phyloP scores from a whole-genome alignment of 495 filamentous ascomycete genomes.

The Amphirosellinia nigrospora region DNA sequence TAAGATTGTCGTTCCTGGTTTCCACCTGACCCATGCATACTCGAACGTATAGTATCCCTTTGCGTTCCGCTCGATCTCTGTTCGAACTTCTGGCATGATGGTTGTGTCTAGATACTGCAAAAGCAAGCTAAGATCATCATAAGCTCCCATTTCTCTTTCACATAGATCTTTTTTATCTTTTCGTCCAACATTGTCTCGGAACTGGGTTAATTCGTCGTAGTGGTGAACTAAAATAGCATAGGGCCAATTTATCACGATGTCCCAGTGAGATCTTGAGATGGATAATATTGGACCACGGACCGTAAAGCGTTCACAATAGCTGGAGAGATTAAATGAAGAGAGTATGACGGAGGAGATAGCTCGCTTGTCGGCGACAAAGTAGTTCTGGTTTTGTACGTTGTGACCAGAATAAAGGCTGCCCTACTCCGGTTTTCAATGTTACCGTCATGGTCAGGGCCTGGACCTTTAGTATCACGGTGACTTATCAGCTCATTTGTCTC shows the following conservation, averaged over 20 bases:
- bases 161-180: neutral
- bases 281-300: conserved; percentile 27
- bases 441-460: neutral
- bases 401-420: neutral
- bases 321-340: neutral
- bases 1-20: neutral
- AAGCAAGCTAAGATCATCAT: neutral
- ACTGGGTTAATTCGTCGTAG: conserved; percentile 21
- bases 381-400: neutral
- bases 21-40: neutral
- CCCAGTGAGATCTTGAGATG: conserved; percentile 18
- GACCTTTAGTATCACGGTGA: neutral
- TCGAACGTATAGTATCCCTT: conserved; percentile 2
- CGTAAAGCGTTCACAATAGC: conserved; percentile 26
- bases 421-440: no score
- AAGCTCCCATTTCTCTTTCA: neutral
- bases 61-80: neutral
- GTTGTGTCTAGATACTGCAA: neutral
- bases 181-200: neutral
- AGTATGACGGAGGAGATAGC: conserved; percentile 1
- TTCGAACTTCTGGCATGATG: neutral
- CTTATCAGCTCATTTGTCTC: neutral
- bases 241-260: conserved; percentile 27
- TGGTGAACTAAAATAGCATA: conserved; percentile 28
- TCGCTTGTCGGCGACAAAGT: neutral